Base-by-base conservation (phyloP, 192 early-diverging fungal species). In the Pilobolus umbonatus region DNA sequence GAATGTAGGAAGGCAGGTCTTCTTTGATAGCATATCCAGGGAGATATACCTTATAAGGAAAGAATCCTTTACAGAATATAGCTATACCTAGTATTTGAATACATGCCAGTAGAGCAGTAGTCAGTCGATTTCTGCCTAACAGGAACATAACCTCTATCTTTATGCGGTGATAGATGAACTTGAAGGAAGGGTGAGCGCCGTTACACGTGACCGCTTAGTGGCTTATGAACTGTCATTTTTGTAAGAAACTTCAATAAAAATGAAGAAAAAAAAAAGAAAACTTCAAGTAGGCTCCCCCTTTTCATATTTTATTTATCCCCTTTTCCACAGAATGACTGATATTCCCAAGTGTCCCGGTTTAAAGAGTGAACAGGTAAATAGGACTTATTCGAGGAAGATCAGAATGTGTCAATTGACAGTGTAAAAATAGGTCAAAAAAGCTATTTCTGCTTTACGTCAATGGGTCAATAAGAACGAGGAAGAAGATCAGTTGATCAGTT, bases 31-130 rank as follows among this genome's bases (percentile, higher is more conserved):
- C 80, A 64, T 85, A 85, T 15, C 84, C 82, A 0, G 81, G 74
- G 11, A 87, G 73, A 62, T 74, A 80, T 19, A 71, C 75, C 53
- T 90, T 90, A 71, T 90, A 90, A 8, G 88, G 88, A 52, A 90
- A 90, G 56, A 90, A 88, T 3, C 86, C 88, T 58, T 81, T 84
- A 54, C 75, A 72, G 60, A 90, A 90, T 35, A 84, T 64, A 15
- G 68, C 71, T 30, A 90, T 55, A 2, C 87, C 87, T 6, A 78
- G 60, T 11, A 87, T 60, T 68, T 90, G 85, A 10, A 85, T 28
- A 35, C 59, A 46, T 9, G 58, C 58, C 11, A 73, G 38, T 31
- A 36, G 6, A 48, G 45, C n/a, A 11, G 48, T 25, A 46, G 22
- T n/a, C 10, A 59, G n/a, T 19, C 45, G 24, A 31, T 46, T n/a